Evolutionary conservation across 2,329 filamentous ascomycete species (phyloP).

Genomic region (Pseudocercospora crystallina): DNA sequence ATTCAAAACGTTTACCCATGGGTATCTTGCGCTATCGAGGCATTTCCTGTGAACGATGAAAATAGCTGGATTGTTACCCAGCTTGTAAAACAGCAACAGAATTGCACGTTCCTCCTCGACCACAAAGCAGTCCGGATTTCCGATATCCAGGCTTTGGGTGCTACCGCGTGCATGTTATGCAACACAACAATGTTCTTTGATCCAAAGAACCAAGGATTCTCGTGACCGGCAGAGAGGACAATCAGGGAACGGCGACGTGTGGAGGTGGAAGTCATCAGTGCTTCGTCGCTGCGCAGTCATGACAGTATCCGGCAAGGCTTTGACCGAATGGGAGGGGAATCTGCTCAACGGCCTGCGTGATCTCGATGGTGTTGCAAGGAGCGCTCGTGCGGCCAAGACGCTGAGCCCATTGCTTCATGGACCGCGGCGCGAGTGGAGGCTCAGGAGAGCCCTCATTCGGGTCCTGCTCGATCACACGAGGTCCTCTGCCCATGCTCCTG

Average conservation of each 20-base stretch:
- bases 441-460: conserved; percentile 17
- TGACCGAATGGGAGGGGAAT: conserved; percentile 14
- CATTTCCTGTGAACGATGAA: conserved; percentile 9
- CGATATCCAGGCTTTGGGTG: neutral
- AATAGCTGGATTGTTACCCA: neutral
- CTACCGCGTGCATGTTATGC: too few species aligned
- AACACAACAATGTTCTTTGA: too few species aligned
- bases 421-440: conserved; percentile 26
- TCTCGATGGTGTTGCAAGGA: conserved; percentile 26
- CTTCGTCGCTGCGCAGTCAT: conserved; percentile 3
- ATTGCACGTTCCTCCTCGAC: neutral
- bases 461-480: conserved; percentile 16
- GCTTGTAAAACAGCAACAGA: conserved; percentile 4
- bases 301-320: conserved; percentile 8
- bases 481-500: conserved; percentile 12
- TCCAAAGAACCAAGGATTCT: neutral
- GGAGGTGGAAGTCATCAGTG: neutral
- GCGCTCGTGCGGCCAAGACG: conserved; percentile 13
- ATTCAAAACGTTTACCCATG: conserved; percentile 1
- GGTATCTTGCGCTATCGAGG: conserved; percentile 7
- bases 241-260: neutral
- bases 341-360: conserved; percentile 21
- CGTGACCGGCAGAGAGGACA: neutral
- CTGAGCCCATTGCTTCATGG: conserved; percentile 29
- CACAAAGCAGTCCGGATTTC: neutral